phyloP scores from a whole-genome alignment of 73 alveolate species.

The Uronychia setigera region DNA sequence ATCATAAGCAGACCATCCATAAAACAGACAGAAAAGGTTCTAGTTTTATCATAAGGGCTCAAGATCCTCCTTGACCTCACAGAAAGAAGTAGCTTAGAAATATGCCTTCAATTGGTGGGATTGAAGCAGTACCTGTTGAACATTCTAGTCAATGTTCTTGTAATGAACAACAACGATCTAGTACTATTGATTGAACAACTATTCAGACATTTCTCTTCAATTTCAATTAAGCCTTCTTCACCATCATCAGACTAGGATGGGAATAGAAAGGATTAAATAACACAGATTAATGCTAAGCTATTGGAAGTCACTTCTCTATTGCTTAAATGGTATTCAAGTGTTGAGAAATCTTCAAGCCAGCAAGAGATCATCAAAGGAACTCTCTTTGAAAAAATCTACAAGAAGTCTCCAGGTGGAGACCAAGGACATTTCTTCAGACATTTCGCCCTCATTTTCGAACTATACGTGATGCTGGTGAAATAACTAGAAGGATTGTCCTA shows the following conservation, averaged over 20 bases:
- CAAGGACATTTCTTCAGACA: slow-evolving; percentile 6
- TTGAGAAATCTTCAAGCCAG: not conserved
- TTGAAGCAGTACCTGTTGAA: not conserved
- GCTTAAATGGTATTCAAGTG: not conserved
- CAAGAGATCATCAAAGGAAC: not conserved
- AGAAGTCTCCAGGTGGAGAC: not conserved
- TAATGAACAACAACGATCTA: not conserved
- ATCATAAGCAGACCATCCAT: not conserved
- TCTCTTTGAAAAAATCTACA: not conserved
- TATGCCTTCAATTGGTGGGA: not conserved
- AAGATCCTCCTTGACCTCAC: not conserved
- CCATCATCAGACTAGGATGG: not conserved
- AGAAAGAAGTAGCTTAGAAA: not conserved
- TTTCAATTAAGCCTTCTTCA: not conserved
- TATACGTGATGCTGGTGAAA: slow-evolving; percentile 12
- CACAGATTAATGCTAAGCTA: not conserved
- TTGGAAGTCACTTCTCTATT: not conserved
- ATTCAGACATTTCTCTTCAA: not conserved
- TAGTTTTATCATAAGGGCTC: not conserved
- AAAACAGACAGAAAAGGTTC: not conserved
- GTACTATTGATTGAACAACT: not conserved
- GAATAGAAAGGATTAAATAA: too few relatives aligned
- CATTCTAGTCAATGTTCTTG: not conserved
- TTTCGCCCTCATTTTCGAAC: slow-evolving; percentile 25
- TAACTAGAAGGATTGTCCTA: not conserved